Conservation (phyloP, 306 rosid genomes). For the Dryas alaskensis region DNA sequence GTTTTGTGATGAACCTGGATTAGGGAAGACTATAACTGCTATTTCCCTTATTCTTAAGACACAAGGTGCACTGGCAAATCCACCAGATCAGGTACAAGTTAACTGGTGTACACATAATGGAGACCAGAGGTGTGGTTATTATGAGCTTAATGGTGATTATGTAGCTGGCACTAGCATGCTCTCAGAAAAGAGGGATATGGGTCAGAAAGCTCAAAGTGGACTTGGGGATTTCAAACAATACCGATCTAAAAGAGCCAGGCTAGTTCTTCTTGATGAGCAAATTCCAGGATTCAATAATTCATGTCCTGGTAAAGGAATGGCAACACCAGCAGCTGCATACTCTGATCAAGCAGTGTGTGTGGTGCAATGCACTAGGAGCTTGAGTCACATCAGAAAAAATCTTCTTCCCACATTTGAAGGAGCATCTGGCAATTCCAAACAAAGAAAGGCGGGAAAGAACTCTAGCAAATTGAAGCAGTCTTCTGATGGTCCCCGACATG, state of each 20-base stretch:
- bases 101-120: slow-evolving; percentile 77
- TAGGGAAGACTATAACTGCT: slow-evolving; percentile 95
- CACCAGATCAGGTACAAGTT: slow-evolving; percentile 64
- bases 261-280: slow-evolving; percentile 36
- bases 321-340: slow-evolving; percentile 46
- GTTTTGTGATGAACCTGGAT: slow-evolving; percentile 98
- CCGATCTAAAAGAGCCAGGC: slow-evolving; percentile 61
- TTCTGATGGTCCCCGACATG: slow-evolving; percentile 33
- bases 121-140: slow-evolving; percentile 73
- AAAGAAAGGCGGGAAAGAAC: slow-evolving; percentile 34
- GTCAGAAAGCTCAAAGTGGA: slow-evolving; percentile 36
- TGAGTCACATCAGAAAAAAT: slow-evolving; percentile 55
- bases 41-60: slow-evolving; percentile 87
- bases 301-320: slow-evolving; percentile 39
- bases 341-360: slow-evolving; percentile 38
- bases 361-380: slow-evolving; percentile 49
- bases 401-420: slow-evolving; percentile 45
- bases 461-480: slow-evolving; percentile 32
- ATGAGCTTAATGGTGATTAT: slow-evolving; percentile 60
- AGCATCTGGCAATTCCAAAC: slow-evolving; percentile 33
- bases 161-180: slow-evolving; percentile 26
- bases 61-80: slow-evolving; percentile 66
- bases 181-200: slow-evolving; percentile 43
- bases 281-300: slow-evolving; percentile 26
- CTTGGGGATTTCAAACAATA: slow-evolving; percentile 38